Conservation (phyloP, 768 basidiomycete species). For the Lactarius indigo region DNA sequence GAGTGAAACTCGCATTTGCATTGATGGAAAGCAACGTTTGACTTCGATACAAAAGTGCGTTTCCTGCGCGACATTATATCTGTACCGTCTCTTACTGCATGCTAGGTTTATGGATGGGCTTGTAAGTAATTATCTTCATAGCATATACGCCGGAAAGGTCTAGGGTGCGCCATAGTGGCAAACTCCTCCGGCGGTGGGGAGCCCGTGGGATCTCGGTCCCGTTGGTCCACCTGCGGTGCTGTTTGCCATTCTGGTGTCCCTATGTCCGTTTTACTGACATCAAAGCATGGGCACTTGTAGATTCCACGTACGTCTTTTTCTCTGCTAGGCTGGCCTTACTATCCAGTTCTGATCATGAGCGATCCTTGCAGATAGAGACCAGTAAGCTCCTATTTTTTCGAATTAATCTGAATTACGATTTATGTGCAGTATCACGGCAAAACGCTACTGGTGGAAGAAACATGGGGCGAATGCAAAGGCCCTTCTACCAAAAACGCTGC, state of each 20-base stretch:
- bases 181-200: conserved; percentile 9
- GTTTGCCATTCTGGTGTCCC: conserved; percentile 8
- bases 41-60: conserved; percentile 69
- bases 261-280: conserved; percentile 5
- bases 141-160: neutral
- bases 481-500: conserved; percentile 38
- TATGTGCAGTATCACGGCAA: conserved; percentile 39
- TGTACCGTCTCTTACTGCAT: neutral
- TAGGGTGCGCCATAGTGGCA: neutral
- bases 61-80: neutral
- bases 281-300: conserved; percentile 30
- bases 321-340: conserved; percentile 3
- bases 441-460: conserved; percentile 25
- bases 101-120: conserved; percentile 59
- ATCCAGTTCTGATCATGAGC: neutral
- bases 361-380: conserved; percentile 39
- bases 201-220: neutral
- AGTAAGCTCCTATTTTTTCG: conserved; percentile 35
- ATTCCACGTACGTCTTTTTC: conserved; percentile 49
- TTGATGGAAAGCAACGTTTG: conserved; percentile 79
- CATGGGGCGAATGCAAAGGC: conserved; percentile 42
- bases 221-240: conserved; percentile 9
- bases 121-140: conserved; percentile 39
- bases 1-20: conserved; percentile 60
- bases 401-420: conserved; percentile 25